A percentile compares a stretch with the other conserved stretches of the same genome.
Evolutionary conservation across 1,284 basidiomycete genomes (phyloP).

Genomic region (Marasmius fiardii): DNA sequence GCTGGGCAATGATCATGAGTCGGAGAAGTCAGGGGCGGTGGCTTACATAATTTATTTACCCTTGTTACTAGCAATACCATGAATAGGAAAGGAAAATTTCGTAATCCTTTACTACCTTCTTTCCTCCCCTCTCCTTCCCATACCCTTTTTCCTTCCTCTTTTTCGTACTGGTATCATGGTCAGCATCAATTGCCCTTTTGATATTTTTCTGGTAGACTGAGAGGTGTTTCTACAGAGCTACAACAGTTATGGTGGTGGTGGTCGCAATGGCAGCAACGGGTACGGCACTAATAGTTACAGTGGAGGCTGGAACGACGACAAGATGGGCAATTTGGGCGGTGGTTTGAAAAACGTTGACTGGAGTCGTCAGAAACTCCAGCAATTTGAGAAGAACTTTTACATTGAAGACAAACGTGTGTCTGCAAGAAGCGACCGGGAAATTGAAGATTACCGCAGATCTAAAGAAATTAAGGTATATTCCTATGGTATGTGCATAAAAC

Average conservation of each 20-base stretch:
- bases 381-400: constrained; percentile 98
- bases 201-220: not conserved
- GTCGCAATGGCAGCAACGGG: constrained; percentile 28
- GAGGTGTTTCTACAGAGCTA: constrained; percentile 28
- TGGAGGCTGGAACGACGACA: constrained; percentile 64
- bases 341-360: constrained; percentile 87
- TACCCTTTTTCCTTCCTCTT: constrained; percentile 21
- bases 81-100: not conserved
- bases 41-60: not conserved
- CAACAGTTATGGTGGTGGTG: constrained; percentile 26
- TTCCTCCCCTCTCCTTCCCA: constrained; percentile 3
- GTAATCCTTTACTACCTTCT: not conserved
- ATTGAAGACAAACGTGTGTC: constrained; percentile 87
- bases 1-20: too few relatives aligned
- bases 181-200: not conserved
- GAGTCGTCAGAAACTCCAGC: constrained; percentile 68
- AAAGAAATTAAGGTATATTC: constrained; percentile 84
- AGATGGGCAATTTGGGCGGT: constrained; percentile 83
- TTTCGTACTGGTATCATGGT: constrained; percentile 14
- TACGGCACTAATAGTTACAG: constrained; percentile 40
- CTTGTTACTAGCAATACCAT: not conserved
- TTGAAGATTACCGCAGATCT: constrained; percentile 79
- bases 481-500: not conserved
- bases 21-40: too few relatives aligned
- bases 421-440: constrained; percentile 78